These are phyloP conservation scores for Sphenostylis stenocarpa DNA, from an alignment of 306 rosid species.

Conservation along the genomic window DNA sequence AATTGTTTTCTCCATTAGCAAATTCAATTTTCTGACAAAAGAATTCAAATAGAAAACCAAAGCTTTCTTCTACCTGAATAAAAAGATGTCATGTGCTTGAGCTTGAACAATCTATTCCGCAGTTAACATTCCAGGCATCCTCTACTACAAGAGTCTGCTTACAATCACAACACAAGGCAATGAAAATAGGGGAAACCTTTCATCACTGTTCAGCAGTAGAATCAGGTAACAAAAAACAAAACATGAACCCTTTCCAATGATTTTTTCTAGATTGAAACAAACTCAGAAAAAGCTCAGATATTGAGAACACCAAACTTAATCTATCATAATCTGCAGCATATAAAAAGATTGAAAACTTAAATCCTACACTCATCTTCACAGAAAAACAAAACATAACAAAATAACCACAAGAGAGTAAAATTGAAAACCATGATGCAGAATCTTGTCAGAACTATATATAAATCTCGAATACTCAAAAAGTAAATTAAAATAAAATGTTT, in stretches of 20 bases:
- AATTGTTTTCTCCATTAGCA: background rate
- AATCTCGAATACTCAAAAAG: slow-evolving; percentile 22
- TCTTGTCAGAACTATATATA: background rate
- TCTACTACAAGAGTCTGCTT: slow-evolving; percentile 9
- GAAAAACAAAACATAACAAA: slow-evolving; percentile 12
- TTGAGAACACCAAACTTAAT: slow-evolving; percentile 1
- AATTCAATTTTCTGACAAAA: slow-evolving; percentile 9
- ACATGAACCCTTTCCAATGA: background rate
- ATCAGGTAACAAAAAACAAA: slow-evolving; percentile 3
- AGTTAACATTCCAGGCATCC: slow-evolving; percentile 5
- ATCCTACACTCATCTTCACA: slow-evolving; percentile 11
- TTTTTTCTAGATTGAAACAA: background rate
- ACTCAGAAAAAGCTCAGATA: background rate
- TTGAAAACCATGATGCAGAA: slow-evolving; percentile 33
- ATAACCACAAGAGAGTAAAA: slow-evolving; percentile 26
- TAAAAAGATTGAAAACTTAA: background rate
- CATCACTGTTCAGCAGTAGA: background rate
- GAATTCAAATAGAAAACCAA: slow-evolving; percentile 1
- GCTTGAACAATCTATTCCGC: slow-evolving; percentile 4
- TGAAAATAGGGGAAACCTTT: background rate
- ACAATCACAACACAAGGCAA: background rate
- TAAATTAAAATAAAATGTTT: slow-evolving; percentile 44
- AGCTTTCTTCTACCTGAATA: slow-evolving; percentile 7
- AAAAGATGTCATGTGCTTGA: background rate
- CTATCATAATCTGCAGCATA: slow-evolving; percentile 7